Conservation (phyloP, 306 rosid species). For the Vigna mungo region DNA sequence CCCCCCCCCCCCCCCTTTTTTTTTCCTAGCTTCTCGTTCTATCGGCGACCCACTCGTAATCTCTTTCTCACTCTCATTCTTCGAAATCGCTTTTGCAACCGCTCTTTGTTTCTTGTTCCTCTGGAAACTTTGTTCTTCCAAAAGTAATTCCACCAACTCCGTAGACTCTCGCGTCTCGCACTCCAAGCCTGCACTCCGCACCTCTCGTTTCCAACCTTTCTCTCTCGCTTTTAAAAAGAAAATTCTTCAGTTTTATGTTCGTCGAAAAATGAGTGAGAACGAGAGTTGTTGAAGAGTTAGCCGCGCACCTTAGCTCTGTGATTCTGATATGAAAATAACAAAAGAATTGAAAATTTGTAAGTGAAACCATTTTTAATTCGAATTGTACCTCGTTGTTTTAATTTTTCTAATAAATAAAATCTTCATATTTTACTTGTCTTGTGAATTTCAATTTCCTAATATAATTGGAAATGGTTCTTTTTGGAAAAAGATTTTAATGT, state of each 20-base stretch:
- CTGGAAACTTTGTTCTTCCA: too few species aligned
- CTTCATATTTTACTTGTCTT: too few species aligned
- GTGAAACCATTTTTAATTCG: constrained; percentile 12
- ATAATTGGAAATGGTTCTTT: background rate
- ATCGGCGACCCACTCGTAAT: too few species aligned
- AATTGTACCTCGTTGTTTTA: background rate
- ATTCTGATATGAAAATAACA: background rate
- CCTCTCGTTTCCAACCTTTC: too few species aligned
- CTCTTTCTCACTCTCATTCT: too few species aligned
- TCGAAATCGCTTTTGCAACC: background rate
- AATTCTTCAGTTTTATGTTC: background rate
- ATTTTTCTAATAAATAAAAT: background rate
- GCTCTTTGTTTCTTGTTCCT: too few species aligned
- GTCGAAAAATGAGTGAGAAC: background rate
- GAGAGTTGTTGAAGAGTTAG: background rate
- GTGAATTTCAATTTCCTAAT: background rate
- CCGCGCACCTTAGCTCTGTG: constrained; percentile 1
- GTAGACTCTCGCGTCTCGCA: too few species aligned
- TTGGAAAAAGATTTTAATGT: background rate
- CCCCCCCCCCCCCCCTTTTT: too few species aligned
- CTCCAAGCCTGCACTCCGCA: too few species aligned
- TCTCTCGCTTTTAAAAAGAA: background rate
- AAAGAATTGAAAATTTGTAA: background rate
- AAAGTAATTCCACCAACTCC: too few species aligned
- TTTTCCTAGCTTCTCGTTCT: too few species aligned